Base-by-base conservation (phyloP, 129 eudicot species). In the Saussurea involucrata region DNA sequence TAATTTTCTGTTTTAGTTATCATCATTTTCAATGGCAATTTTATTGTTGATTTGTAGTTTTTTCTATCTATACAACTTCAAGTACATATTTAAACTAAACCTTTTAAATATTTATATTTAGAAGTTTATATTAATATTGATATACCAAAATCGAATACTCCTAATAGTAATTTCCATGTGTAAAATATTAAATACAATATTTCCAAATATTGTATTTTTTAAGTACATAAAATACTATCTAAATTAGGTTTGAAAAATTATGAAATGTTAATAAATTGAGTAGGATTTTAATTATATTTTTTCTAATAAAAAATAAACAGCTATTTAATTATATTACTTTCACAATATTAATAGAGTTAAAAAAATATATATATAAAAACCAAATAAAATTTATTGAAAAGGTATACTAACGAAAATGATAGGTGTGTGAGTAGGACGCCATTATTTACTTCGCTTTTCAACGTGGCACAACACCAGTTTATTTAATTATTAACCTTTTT, bases 351-450 rank as follows among this genome's bases (percentile, higher is more conserved):
- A 15, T 15, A 53, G 1, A 40, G 2, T 53, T 53, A 53, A 53
- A 53, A 17, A 49, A 49, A 44, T 3, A 46, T 46, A 46, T 46
- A 15, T 46, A 46, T 46, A 15, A 53, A 27, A 17, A n/a, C 9
- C 58, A 8, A 53, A 5, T 5, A 53, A n/a, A 53, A 53, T 5
- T 17, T 53, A n/a, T 5, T n/a, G 9, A 7, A 53, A 53, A 53
- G 22, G 58, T 49, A 15, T 53, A 53, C 22, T 53, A 53, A 53
- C 17, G 61, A 53, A 53, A 53, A 53, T 58, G 68, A 58, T 32
- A 21, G 12, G 68, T 32, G 77, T 32, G 33, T 40, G 68, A 73
- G 77, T 58, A 68, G 74, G 69, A 68, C 0, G 32, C 58, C 81
- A 57, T 69, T 57, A 60, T 67, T 68, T 67, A 68, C 17, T 55